Evolutionary conservation across 192 early-diverging fungal species (phyloP), one percentile per base, ranked within the genome.

Genomic region (Umbelopsis vinacea): DNA sequence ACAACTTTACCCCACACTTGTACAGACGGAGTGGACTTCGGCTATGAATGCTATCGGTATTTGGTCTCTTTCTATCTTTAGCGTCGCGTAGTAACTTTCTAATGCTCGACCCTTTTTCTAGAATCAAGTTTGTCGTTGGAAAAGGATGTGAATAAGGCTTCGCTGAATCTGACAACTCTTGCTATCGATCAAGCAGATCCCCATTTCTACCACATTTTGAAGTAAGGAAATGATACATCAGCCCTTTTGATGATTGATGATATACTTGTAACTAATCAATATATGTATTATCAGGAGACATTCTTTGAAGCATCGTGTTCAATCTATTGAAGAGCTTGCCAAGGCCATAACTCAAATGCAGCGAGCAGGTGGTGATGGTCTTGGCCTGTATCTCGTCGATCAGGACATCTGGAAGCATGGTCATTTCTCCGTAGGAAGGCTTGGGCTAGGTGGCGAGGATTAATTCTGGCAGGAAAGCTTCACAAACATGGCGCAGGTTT

Each of bases 381-480:
- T 85, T 68, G 83, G 83, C 50, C 45, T 84, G 53, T 79, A 82
- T 69, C 83, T 84, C 53, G 79, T 81, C 74, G 83, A 84, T 53
- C 76, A 84, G 43, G 72, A 84, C 33, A 46, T 81, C 45, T 71
- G 75, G 47, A 76, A 83, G 72, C 19, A 70, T 69, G 46, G 53
- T 26, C 50, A 60, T 33, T 57, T 72, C 35, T 46, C 71, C 10
- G 53, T 72, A 23, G 57, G 57, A 19, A 29, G 57, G 33, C 57
- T 63, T 17, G 57, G 57, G 3, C 24, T 63, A 19, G 33, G 17
- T 50, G n/a, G 48, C 48, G 48, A 50, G 1, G 5, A 50, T n/a
- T 50, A 21, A 19, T 3, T 43, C 40, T 6, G 40, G 40, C 2
- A 43, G 6, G 11, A 43, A 43, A 43, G 8, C 6, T 43, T 12